These are phyloP conservation scores for Vitis hybrid DNA, from an alignment of 177 flowering plant species.

Conservation along the genomic window DNA sequence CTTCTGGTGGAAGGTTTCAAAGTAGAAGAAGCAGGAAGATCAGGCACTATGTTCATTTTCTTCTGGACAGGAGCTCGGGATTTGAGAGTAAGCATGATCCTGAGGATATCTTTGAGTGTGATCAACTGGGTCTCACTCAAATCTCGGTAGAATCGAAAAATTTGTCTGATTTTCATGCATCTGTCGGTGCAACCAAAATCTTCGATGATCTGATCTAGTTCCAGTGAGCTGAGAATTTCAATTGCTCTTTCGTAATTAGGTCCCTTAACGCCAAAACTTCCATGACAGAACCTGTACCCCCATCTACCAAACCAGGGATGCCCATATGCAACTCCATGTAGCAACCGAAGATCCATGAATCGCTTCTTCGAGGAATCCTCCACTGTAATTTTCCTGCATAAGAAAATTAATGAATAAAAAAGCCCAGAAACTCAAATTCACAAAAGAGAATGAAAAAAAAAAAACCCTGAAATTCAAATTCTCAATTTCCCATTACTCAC, in stretches of 20 bases:
- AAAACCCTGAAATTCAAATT: not conserved
- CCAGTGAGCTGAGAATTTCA: conserved; percentile 40
- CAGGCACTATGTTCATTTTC: not conserved
- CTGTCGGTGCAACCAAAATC: conserved; percentile 23
- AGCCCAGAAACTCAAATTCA: conserved; percentile 14
- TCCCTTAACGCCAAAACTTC: conserved; percentile 56
- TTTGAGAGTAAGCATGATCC: conserved; percentile 62
- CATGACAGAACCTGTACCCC: conserved; percentile 72
- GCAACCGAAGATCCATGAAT: conserved; percentile 77
- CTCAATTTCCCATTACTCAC: conserved; percentile 28
- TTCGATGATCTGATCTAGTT: conserved; percentile 35
- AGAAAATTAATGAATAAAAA: not conserved
- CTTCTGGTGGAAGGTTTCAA: conserved; percentile 10
- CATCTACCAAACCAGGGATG: conserved; percentile 92
- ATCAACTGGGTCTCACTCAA: conserved; percentile 48
- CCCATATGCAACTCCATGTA: conserved; percentile 76
- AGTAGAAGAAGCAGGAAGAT: conserved; percentile 3
- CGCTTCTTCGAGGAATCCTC: conserved; percentile 68
- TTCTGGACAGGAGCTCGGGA: conserved; percentile 25
- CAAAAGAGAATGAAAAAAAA: no score
- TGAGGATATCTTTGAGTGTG: conserved; percentile 62
- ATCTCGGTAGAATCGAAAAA: conserved; percentile 54
- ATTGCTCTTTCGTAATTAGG: conserved; percentile 43
- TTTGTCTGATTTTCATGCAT: conserved; percentile 29
- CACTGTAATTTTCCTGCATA: conserved; percentile 61